These are phyloP conservation scores for Microcera coccophila DNA, from an alignment of 2,329 filamentous ascomycete genomes.

Conservation along the genomic window DNA sequence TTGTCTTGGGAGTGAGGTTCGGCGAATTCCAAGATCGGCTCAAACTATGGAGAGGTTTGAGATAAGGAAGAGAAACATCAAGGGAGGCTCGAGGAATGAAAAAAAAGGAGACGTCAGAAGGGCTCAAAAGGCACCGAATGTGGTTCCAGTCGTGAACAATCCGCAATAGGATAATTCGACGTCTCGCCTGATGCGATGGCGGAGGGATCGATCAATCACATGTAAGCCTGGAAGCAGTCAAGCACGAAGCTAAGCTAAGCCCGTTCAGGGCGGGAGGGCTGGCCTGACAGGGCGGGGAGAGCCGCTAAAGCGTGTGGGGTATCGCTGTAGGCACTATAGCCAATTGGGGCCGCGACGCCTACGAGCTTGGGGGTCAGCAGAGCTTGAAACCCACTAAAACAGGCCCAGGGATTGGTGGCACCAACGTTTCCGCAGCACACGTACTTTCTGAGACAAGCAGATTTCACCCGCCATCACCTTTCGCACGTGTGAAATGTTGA, in stretches of 20 bases:
- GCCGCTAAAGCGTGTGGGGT: background rate
- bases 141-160: background rate
- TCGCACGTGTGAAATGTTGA: too few species aligned
- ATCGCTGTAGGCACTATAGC: conserved; percentile 3
- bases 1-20: too few species aligned
- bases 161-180: background rate
- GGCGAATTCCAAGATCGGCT: too few species aligned
- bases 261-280: background rate
- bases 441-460: too few species aligned
- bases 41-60: too few species aligned
- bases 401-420: too few species aligned
- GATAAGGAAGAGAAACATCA: too few species aligned
- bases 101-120: too few species aligned
- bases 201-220: background rate
- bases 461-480: too few species aligned
- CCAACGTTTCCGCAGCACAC: too few species aligned
- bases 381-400: background rate
- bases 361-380: background rate
- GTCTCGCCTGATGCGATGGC: background rate
- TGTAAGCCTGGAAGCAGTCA: background rate
- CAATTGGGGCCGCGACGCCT: background rate
- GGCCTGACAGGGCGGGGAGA: background rate
- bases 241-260: background rate
- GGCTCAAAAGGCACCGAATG: too few species aligned
- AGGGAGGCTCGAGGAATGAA: too few species aligned